Percentiles rank a stretch among this genome's conserved stretches.
Conservation (phyloP, 768 basidiomycete genomes). For the Lentinula guzmanii region DNA sequence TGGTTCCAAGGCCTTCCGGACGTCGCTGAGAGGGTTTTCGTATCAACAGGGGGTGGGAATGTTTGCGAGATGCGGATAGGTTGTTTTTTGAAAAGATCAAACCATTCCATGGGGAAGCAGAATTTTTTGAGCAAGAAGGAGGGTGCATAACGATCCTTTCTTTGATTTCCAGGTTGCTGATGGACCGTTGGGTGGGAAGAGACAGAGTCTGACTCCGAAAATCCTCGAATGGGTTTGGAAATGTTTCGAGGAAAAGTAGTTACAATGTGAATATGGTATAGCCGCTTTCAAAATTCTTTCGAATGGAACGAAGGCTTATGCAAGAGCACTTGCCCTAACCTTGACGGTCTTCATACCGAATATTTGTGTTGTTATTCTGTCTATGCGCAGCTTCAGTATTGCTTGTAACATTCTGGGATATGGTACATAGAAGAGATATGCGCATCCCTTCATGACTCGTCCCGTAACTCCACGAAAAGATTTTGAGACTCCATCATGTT, state of each 20-base stretch:
- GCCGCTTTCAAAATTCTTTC: no score
- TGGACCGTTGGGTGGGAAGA: neutral
- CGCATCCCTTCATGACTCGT: no score
- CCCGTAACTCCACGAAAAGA: no score
- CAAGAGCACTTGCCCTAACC: no score
- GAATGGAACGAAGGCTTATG: no score
- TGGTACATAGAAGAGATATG: no score
- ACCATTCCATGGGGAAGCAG: slow-evolving; percentile 12
- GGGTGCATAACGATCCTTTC: slow-evolving; percentile 31
- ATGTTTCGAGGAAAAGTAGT: neutral
- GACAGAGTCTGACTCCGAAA: neutral
- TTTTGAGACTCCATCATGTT: no score
- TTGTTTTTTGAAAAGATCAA: slow-evolving; percentile 17
- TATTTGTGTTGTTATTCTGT: no score
- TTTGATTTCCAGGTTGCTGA: slow-evolving; percentile 15
- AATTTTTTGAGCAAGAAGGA: slow-evolving; percentile 21
- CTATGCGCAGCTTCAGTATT: no score
- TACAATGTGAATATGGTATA: no score
- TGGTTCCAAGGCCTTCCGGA: slow-evolving; percentile 27
- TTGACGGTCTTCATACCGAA: no score
- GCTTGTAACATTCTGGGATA: no score
- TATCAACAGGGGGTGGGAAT: slow-evolving; percentile 30
- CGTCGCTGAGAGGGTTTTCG: slow-evolving; percentile 25
- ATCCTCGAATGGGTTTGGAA: neutral
- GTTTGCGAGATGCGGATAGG: slow-evolving; percentile 24